Percentiles rank a stretch among this genome's conserved stretches.
Conservation (phyloP, 257 asterid species). For the Sherardia arvensis region DNA sequence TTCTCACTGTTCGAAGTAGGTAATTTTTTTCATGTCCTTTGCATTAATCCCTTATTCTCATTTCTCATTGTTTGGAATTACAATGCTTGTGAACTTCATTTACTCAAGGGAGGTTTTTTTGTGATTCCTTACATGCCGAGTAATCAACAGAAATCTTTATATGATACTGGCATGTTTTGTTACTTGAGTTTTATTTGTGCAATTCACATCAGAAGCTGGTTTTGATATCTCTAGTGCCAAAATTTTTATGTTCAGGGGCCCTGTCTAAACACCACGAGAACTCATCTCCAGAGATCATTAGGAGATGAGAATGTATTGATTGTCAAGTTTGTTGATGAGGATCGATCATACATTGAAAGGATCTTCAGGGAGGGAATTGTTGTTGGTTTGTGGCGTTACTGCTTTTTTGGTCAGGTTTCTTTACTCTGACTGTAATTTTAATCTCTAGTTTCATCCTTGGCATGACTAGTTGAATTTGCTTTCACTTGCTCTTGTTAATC, state of each 20-base stretch:
- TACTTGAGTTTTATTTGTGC: background rate
- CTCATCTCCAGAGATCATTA: constrained; percentile 60
- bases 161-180: background rate
- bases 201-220: background rate
- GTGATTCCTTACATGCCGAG: background rate
- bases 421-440: constrained; percentile 6
- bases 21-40: background rate
- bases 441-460: background rate
- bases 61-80: background rate
- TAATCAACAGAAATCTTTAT: background rate
- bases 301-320: constrained; percentile 65
- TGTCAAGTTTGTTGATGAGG: constrained; percentile 47
- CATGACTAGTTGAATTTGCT: background rate
- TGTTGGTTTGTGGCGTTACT: constrained; percentile 63
- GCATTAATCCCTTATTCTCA: background rate
- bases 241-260: constrained; percentile 57
- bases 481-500: background rate
- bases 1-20: too few species aligned
- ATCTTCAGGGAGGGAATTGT: constrained; percentile 47
- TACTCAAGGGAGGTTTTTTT: background rate
- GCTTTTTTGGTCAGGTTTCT: constrained; percentile 50
- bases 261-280: constrained; percentile 35
- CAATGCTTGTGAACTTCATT: background rate
- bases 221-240: background rate
- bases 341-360: constrained; percentile 11